Evolutionary conservation across 2,329 filamentous ascomycete species (phyloP), one percentile per base, ranked within the genome.

Genomic region (Ilyonectria mors-panacis): DNA sequence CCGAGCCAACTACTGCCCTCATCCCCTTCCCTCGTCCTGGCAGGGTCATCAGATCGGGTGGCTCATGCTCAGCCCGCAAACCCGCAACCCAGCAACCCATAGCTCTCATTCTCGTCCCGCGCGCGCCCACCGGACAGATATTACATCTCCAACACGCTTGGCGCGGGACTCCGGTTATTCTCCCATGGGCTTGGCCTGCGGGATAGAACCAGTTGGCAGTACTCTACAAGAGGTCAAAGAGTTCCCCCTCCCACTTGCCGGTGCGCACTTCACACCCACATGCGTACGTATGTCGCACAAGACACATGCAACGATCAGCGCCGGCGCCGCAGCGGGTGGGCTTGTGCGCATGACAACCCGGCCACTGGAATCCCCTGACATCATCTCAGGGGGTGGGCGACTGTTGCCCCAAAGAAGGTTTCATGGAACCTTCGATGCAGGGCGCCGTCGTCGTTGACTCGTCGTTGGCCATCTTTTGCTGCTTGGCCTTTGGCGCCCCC

Each of bases 341-440:
- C 59, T 61, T 57, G 63, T 53, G 51, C 59, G 59, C 64, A 59
- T 59, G 45, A 63, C 51, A 63, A 59, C 35, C 42, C 58, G 63
- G 64, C 66, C 66, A 37, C 68, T 63, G 57, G 61, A 47, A 51
- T 62, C 73, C 67, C 61, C 63, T 75, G 68, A 73, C 73, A 75
- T 75, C 66, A 72, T 70, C 64, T 70, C 66, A 58, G 65, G 37
- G 45, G 63, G 45, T 10, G 23, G 45, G 51, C 45, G 63, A 65
- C 58, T 61, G 51, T 50, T 61, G 45, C 55, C 44, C 60, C 39
- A 65, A 73, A 71, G 73, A 75, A 75, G 72, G 70, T 70, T 72
- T 74, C 68, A 70, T 75, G 65, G 73, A 75, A 75, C 57, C 69
- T 75, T 75, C 71, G 66, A 73, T 68, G 61, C 65, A 67, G 39